A percentile compares a stretch with the other conserved stretches of the same genome.
phyloP scores from a whole-genome alignment of 495 filamentous ascomycete species.

The Lasiosphaeris hirsuta region DNA sequence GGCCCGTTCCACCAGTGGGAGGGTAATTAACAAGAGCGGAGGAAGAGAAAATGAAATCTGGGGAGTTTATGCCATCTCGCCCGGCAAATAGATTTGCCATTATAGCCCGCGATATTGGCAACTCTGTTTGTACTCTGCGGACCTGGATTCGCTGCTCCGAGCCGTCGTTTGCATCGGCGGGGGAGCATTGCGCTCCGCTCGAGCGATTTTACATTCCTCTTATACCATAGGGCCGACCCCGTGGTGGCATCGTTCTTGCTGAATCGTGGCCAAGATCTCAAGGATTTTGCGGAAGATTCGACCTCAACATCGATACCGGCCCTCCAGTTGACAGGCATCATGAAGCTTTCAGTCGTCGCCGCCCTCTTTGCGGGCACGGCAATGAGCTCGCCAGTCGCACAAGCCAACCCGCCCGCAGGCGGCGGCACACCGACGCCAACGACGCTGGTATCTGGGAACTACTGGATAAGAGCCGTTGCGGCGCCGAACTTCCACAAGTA shows the following conservation, averaged over 20 bases:
- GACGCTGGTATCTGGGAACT: conserved; percentile 49
- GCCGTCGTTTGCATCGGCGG: neutral
- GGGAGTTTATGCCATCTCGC: neutral
- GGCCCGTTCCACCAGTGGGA: neutral
- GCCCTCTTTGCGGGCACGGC: conserved; percentile 19
- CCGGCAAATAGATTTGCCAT: conserved; percentile 7
- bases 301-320: neutral
- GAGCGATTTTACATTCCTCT: too few species aligned
- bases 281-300: neutral
- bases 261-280: neutral
- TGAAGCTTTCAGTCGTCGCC: conserved; percentile 14
- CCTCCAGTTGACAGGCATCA: neutral
- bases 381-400: conserved; percentile 13
- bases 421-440: conserved; percentile 21
- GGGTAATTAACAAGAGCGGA: neutral
- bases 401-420: conserved; percentile 9
- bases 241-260: neutral
- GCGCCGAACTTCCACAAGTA: conserved; percentile 63
- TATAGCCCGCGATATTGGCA: conserved; percentile 2
- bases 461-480: conserved; percentile 60
- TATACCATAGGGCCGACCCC: neutral
- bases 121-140: neutral
- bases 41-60: neutral
- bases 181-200: neutral
- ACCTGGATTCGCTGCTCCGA: conserved; percentile 1